Conservation (phyloP, 179 eudicot genomes). For the Silene noctiflora region DNA sequence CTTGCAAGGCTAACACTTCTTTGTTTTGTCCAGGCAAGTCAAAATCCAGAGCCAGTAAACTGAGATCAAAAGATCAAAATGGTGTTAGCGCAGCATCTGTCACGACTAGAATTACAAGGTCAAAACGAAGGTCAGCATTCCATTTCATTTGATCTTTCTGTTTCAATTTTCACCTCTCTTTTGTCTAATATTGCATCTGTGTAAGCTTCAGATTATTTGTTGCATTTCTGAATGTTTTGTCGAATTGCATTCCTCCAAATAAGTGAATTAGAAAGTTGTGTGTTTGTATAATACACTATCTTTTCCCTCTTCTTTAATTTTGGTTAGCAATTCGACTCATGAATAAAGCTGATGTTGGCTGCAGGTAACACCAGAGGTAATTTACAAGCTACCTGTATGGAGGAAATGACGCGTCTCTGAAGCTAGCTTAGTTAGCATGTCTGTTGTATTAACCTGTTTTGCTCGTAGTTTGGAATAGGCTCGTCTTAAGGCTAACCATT, state of each 20-base stretch:
- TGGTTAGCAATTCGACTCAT: not conserved
- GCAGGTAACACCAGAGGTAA: conserved; percentile 22
- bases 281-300: not conserved
- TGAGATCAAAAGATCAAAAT: conserved; percentile 33
- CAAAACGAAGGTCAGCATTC: conserved; percentile 42
- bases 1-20: not conserved
- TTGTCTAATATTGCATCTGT: no score
- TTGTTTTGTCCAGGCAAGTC: conserved; percentile 22
- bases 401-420: not conserved
- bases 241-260: not conserved
- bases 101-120: conserved; percentile 41
- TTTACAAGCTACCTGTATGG: no score
- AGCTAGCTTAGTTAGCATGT: not conserved
- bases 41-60: conserved; percentile 40
- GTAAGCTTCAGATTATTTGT: not conserved
- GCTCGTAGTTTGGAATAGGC: conserved; percentile 4
- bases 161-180: not conserved
- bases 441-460: conserved; percentile 2
- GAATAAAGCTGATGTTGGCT: conserved; percentile 5
- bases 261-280: not conserved
- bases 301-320: not conserved
- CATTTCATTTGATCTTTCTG: not conserved
- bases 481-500: conserved; percentile 12
- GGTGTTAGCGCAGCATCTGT: conserved; percentile 30
- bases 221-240: not conserved